These are phyloP conservation scores for Cryphonectria parasitica DNA, from an alignment of 2,329 filamentous ascomycete species.

Conservation along the genomic window DNA sequence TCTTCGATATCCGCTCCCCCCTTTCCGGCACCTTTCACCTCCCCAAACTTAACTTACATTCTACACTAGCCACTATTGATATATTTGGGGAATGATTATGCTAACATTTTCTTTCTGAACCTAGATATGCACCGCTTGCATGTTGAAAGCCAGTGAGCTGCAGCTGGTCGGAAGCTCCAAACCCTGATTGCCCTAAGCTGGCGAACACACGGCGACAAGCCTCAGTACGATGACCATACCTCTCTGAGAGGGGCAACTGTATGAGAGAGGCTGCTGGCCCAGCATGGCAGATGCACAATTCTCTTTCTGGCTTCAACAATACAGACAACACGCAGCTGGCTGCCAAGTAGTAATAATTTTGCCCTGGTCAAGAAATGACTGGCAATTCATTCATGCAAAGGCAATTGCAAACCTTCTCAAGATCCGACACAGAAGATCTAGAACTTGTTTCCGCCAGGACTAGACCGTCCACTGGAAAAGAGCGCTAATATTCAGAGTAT, in stretches of 20 bases:
- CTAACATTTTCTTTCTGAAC: background rate
- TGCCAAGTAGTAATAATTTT: no score
- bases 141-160: background rate
- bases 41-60: background rate
- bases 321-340: no score
- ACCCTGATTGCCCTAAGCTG: background rate
- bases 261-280: no score
- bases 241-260: no score
- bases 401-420: no score
- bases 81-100: no score
- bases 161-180: background rate
- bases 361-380: no score
- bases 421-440: no score
- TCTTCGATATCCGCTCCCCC: background rate
- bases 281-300: no score
- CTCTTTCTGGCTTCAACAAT: no score
- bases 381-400: no score
- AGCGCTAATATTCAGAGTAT: background rate
- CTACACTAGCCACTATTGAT: background rate
- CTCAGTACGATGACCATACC: background rate
- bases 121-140: background rate
- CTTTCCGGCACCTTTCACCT: no score
- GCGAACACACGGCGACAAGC: background rate
- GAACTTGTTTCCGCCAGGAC: background rate
- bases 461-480: background rate